phyloP scores from a whole-genome alignment of 768 basidiomycete genomes.

The Mycena rosella region DNA sequence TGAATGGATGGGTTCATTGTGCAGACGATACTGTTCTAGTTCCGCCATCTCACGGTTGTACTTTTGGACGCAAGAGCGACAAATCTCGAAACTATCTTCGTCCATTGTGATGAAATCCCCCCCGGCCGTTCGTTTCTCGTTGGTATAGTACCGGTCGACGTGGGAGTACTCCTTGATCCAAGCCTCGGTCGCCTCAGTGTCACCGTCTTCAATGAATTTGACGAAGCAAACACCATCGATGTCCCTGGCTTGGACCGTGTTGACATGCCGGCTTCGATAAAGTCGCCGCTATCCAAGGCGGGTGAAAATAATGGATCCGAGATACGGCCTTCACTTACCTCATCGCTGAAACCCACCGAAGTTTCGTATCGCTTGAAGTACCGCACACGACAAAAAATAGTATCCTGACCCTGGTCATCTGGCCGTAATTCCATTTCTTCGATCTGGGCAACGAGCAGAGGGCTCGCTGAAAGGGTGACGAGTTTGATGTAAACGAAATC shows the following conservation, averaged over 20 bases:
- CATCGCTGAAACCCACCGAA: not conserved
- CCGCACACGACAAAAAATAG: not conserved
- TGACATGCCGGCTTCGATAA: not conserved
- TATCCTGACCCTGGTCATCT: not conserved
- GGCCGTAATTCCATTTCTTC: not conserved
- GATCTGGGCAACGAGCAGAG: slow-evolving; percentile 15
- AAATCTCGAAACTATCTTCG: not conserved
- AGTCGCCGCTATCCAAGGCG: slow-evolving; percentile 19
- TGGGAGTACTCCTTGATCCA: slow-evolving; percentile 13
- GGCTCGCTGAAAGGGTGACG: not conserved
- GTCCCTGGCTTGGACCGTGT: not conserved
- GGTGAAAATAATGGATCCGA: not conserved
- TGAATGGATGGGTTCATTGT: not conserved
- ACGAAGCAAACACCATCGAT: slow-evolving; percentile 22
- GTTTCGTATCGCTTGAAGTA: slow-evolving; percentile 22
- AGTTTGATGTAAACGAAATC: slow-evolving; percentile 32
- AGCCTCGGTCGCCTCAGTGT: slow-evolving; percentile 5
- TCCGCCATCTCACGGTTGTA: slow-evolving; percentile 3
- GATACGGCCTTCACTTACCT: not conserved
- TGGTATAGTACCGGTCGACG: slow-evolving; percentile 19
- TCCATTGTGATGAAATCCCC: not conserved
- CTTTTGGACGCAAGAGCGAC: not conserved
- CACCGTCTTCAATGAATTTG: slow-evolving; percentile 1
- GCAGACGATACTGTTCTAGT: not conserved
- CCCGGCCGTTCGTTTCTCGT: not conserved